Base-by-base conservation (phyloP, 208 protist genomes). In the Novymonas esmeraldas region DNA sequence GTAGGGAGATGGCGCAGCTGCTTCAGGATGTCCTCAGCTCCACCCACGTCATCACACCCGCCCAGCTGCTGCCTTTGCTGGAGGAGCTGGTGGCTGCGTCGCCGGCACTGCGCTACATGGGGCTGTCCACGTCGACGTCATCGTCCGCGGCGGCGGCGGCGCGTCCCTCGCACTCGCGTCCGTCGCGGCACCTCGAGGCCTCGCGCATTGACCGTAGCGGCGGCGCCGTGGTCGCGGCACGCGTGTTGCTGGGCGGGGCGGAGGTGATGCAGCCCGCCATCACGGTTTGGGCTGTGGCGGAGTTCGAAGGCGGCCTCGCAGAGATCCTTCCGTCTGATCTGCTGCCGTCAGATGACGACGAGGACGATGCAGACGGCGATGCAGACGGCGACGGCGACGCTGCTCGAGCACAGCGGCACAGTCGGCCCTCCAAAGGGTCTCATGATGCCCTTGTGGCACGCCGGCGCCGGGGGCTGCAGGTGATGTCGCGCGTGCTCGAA, bases 1-100 rank as follows among this genome's bases (percentile, higher is more conserved):
- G 73, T 33, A 56, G 41, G 3, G 82, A 89, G 78, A 89, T 89
- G 82, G 86, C 71, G 33, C 64, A 70, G 45, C 34, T 92, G 63
- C 70, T 92, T 13, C 16, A 38, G 16, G 86, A 92, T 49, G 62
- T 92, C 45, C 67, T 92, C 6, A 52, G 20, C 24, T 59, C 70
- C 20, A 92, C 82, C 2, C 26, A 64, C n/a, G 41, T 65, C 46
- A 70, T 89, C 48, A 84, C 82, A 11, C 14, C 72, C 1, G 82
- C 75, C 29, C 80, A 92, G 70, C 61, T 92, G 3, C 24, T 31
- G 18, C 86, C 80, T 13, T 73, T 92, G 28, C 52, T 92, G 49
- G 67, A 73, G 29, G 85, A 77, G 58, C 61, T 92, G 34, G 70
- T 64, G 2, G 59, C 65, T 10, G 75, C 79, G 20, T 82, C 82